Percentiles rank a stretch among this genome's conserved stretches.
Conservation (phyloP, 768 basidiomycete species). For the Brasilioporus rufonigricans region DNA sequence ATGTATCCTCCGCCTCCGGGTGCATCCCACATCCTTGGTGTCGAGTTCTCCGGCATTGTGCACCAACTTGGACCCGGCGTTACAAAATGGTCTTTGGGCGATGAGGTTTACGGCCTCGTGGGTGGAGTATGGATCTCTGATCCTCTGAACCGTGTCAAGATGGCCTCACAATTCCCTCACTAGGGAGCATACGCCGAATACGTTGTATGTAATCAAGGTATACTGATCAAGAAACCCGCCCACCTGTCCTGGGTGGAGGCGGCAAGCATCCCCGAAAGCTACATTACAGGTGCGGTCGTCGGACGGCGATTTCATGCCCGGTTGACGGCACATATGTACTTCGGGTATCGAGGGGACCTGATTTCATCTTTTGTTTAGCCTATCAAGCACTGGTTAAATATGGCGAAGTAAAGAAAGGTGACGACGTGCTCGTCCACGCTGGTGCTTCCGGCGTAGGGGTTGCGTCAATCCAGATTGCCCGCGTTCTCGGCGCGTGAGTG, state of each 20-base stretch:
- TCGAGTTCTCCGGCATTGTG: conserved; percentile 80
- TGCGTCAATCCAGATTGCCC: conserved; percentile 84
- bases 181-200: conserved; percentile 93
- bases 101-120: conserved; percentile 78
- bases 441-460: conserved; percentile 90
- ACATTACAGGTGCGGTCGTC: conserved; percentile 66
- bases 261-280: conserved; percentile 85
- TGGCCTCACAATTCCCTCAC: conserved; percentile 1
- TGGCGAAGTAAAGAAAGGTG: conserved; percentile 64
- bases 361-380: conserved; percentile 34
- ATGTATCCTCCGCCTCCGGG: conserved; percentile 79
- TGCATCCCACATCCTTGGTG: conserved; percentile 72
- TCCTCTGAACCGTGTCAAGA: not conserved
- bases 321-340: not conserved
- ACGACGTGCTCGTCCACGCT: conserved; percentile 84
- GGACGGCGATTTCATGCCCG: conserved; percentile 16
- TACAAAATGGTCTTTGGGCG: conserved; percentile 55
- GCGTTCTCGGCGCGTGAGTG: conserved; percentile 68
- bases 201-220: conserved; percentile 60
- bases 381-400: conserved; percentile 65
- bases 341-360: conserved; percentile 4
- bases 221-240: conserved; percentile 72
- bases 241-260: conserved; percentile 81
- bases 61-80: conserved; percentile 50
- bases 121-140: conserved; percentile 60